Base-by-base conservation (phyloP, 331 rosid species). In the Malus hybrid region DNA sequence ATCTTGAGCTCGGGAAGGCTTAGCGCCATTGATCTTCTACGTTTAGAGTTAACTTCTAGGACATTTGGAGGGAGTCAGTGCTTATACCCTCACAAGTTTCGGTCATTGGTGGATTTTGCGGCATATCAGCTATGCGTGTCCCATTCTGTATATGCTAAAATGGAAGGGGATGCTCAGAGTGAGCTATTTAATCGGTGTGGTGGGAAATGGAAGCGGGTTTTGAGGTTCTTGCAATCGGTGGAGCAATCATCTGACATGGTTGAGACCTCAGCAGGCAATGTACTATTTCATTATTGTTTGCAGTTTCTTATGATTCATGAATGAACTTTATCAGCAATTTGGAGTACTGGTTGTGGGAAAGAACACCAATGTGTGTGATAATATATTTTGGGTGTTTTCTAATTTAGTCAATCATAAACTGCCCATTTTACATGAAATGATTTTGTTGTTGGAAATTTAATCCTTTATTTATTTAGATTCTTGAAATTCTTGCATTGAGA, bases 231-330 rank as follows among this genome's bases (percentile, higher is more conserved):
- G 89, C 90, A 88, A 55, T 86, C 91, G 9, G 91, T 89, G 86
- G 98, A 86, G 77, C 92, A 89, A 74, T 88, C 96, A 14, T 87
- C 90, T 70, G 85, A 77, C 78, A 76, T 82, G 76, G 93, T 92
- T 7, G 88, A 89, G 91, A 93, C 98, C 71, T 86, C 97, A 70
- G 84, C 93, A 89, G 97, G 97, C 89, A 91, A 89, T 88, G 98
- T 93, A 91, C 86, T 87, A 83, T 82, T 85, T 93, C 82, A 60
- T 86, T 71, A 29, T 26, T 44, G 22, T 64, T 68, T 76, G 39
- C 53, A 14, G 28, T 63, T 73, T 68, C 63, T 62, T 74, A 24
- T 67, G 24, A 67, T 44, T 44, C 0, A 70, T 32, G 26, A 20
- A 46, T 72, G 58, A 22, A 33, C 70, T 77, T 9, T 81, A 16